Evolutionary conservation across 257 asterid species (phyloP), one percentile per base, ranked within the genome.

Genomic region (Sherardia arvensis): DNA sequence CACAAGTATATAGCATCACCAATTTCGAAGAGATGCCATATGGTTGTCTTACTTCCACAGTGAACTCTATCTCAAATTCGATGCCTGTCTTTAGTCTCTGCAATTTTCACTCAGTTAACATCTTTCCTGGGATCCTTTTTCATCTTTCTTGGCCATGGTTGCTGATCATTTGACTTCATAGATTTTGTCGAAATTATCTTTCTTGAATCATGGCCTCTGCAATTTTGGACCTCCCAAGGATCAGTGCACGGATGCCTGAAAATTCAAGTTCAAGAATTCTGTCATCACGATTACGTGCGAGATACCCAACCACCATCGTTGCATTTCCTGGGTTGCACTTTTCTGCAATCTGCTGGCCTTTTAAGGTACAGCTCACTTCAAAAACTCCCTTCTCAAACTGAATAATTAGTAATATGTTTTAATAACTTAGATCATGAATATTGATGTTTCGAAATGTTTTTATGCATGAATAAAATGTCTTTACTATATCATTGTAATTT

Each of bases 171-270:
- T 27, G 17, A 18, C 27, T 43, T 9, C 40, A 45, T 27, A 27
- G 36, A 17, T 65, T 49, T 64, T 8, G 14, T 51, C 49, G 34
- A 45, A 15, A 40, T 20, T 12, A 5, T 56, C 61, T 69, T 3
- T 33, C 61, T 34, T 49, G 47, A 53, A 63, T 67, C 32, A 90
- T 90, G 97, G 85, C 82, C 23, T 61, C 72, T 67, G 79, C 79
- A 68, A 64, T 34, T 59, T 71, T 69, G 71, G 81, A 53, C 59
- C 78, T 68, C 74, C 81, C 86, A 43, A 47, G 79, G 49, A 53
- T 79, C 66, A 69, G 29, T 45, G 75, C 82, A 68, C 80, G 66
- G 48, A 70, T 69, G 22, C 66, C 33, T 61, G 84, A 66, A 65
- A 73, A 68, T 60, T 74, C 89, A 2, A 73, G 65, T 60, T 74